These are phyloP conservation scores for Posidonia oceanica DNA, from an alignment of 116 monocot species.

Conservation along the genomic window DNA sequence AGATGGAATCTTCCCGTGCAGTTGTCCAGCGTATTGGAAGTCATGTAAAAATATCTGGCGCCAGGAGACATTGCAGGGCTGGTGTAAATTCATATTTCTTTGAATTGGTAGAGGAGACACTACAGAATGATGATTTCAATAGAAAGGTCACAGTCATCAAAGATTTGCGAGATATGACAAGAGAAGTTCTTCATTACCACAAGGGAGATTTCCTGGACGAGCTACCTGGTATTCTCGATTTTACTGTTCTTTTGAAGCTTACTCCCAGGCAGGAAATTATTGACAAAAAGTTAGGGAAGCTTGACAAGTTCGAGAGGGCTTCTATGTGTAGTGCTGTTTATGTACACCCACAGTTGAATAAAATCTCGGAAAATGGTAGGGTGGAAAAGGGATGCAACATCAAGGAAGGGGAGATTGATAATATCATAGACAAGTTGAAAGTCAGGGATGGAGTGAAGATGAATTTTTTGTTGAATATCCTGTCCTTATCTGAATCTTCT, in stretches of 20 bases:
- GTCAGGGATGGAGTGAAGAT: conserved; percentile 75
- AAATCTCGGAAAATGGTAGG: conserved; percentile 32
- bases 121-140: conserved; percentile 46
- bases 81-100: conserved; percentile 29
- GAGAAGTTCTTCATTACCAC: conserved; percentile 87
- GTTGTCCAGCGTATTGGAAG: conserved; percentile 49
- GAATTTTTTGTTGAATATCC: conserved; percentile 52
- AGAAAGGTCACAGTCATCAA: conserved; percentile 50
- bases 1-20: conserved; percentile 29
- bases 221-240: conserved; percentile 72
- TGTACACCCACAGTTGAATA: conserved; percentile 54
- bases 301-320: conserved; percentile 53
- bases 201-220: conserved; percentile 86
- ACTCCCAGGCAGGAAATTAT: conserved; percentile 35
- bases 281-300: conserved; percentile 28
- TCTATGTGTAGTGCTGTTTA: conserved; percentile 56
- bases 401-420: conserved; percentile 35
- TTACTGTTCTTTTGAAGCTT: conserved; percentile 66
- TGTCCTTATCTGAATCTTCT: conserved; percentile 49
- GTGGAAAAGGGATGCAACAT: conserved; percentile 15
- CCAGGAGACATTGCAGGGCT: conserved; percentile 16
- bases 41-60: conserved; percentile 30
- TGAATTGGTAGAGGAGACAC: conserved; percentile 79
- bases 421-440: conserved; percentile 26
- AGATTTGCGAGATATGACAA: conserved; percentile 70